Evolutionary conservation across 75 land plant species (phyloP).

Genomic region (Cryptomeria japonica): DNA sequence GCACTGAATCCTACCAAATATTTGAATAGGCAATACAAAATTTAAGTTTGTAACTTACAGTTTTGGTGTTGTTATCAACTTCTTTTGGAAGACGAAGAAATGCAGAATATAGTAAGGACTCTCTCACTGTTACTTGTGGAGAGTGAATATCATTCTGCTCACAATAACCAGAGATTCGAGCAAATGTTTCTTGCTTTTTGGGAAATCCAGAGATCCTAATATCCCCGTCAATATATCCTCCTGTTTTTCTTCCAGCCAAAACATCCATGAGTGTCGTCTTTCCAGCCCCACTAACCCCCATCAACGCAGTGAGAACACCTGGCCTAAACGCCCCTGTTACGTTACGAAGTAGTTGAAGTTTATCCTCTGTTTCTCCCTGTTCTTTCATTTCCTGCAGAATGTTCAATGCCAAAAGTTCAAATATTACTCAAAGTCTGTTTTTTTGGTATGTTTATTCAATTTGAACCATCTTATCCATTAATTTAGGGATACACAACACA

Average conservation of each 20-base stretch:
- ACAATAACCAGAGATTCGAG: conserved; percentile 84
- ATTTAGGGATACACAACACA: not conserved
- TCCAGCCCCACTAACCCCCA: conserved; percentile 95
- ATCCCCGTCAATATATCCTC: conserved; percentile 88
- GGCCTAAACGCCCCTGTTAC: conserved; percentile 80
- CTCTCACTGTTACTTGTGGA: conserved; percentile 34
- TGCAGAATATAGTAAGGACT: conserved; percentile 9
- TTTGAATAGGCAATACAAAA: not conserved
- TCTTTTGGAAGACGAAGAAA: conserved; percentile 63
- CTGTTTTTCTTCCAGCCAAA: conserved; percentile 85
- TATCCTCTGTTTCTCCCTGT: conserved; percentile 47
- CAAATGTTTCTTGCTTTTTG: conserved; percentile 74
- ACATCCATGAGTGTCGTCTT: conserved; percentile 97
- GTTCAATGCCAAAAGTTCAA: not conserved
- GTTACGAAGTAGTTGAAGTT: conserved; percentile 51
- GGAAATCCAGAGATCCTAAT: conserved; percentile 71
- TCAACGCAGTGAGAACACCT: conserved; percentile 84
- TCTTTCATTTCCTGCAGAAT: conserved; percentile 70
- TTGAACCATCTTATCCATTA: too few relatives aligned
- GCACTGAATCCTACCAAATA: not conserved
- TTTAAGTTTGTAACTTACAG: conserved; percentile 3
- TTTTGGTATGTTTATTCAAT: not conserved
- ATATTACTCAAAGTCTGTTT: not conserved
- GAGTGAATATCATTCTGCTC: conserved; percentile 93
- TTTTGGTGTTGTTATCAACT: conserved; percentile 11